Percentiles rank a stretch among this genome's conserved stretches.
These are phyloP conservation scores for Orbilia brochopaga DNA, from an alignment of 2,329 filamentous ascomycete genomes.

Conservation along the genomic window DNA sequence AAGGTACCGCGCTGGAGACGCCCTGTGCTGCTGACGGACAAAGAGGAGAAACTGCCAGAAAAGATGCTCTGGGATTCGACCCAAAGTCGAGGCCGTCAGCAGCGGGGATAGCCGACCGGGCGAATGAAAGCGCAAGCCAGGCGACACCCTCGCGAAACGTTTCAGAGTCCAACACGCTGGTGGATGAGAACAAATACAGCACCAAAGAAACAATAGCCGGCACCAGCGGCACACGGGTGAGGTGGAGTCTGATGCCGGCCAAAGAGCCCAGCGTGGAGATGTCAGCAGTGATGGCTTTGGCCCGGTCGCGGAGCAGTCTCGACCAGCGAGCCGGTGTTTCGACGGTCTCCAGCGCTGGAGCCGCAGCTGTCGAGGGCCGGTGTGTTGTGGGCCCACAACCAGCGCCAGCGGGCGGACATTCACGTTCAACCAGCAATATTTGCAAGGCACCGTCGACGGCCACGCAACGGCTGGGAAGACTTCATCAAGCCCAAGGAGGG, in stretches of 20 bases:
- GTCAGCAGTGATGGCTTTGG: not conserved
- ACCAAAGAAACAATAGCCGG: conserved; percentile 11
- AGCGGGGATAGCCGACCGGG: not conserved
- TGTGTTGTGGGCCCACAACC: conserved; percentile 25
- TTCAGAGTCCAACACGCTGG: conserved; percentile 19
- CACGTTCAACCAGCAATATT: conserved; percentile 1
- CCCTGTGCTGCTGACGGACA: not conserved
- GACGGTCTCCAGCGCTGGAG: not conserved
- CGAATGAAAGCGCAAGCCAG: conserved; percentile 10
- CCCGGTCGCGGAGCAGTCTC: not conserved
- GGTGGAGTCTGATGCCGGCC: conserved; percentile 2
- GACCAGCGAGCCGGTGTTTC: not conserved
- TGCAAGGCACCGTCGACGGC: conserved; percentile 29
- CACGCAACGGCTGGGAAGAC: conserved; percentile 22
- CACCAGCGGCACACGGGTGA: not conserved
- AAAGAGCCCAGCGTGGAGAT: conserved; percentile 1
- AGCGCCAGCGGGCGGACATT: too few species aligned
- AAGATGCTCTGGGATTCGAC: not conserved
- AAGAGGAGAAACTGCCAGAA: not conserved
- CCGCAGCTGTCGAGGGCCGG: conserved; percentile 10
- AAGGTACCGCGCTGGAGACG: not conserved
- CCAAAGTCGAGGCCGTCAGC: not conserved
- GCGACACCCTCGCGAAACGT: conserved; percentile 1
- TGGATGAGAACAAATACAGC: conserved; percentile 1
- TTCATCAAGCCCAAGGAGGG: conserved; percentile 32